Evolutionary conservation across 2,329 filamentous ascomycete species (phyloP).

Genomic region (Gaeumannomyces tritici): DNA sequence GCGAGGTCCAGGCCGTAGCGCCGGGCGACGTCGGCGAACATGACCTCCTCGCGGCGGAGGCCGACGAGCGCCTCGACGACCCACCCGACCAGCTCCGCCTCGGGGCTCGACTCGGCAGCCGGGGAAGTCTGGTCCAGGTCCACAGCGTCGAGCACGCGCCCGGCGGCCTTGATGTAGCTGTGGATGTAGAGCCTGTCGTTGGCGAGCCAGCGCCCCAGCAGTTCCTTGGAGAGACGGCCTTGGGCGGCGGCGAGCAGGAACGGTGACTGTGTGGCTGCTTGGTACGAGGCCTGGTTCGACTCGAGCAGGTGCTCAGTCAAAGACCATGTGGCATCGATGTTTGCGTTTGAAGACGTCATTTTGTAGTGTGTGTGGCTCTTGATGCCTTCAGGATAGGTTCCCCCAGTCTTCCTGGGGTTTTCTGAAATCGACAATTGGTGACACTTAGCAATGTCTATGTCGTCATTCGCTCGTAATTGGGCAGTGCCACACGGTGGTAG

Average conservation of each 20-base stretch:
- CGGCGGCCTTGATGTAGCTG: constrained; percentile 58
- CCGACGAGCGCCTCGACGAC: constrained; percentile 56
- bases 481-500: too few species aligned
- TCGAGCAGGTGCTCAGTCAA: constrained; percentile 48
- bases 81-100: constrained; percentile 50
- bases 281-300: constrained; percentile 33
- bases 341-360: not conserved
- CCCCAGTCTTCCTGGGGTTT: not conserved
- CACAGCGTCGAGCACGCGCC: constrained; percentile 53
- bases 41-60: constrained; percentile 55
- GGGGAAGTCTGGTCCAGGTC: constrained; percentile 33
- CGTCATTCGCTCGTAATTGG: too few species aligned
- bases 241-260: constrained; percentile 58
- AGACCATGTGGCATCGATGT: constrained; percentile 17
- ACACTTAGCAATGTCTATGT: too few species aligned
- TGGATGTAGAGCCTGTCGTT: constrained; percentile 66
- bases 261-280: constrained; percentile 50
- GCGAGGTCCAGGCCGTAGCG: constrained; percentile 48
- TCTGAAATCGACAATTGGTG: too few species aligned
- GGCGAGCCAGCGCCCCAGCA: constrained; percentile 57
- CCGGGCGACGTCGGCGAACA: constrained; percentile 55
- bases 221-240: constrained; percentile 45
- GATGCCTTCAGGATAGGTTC: not conserved
- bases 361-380: not conserved
- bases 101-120: constrained; percentile 19